Base-by-base conservation (phyloP, 768 basidiomycete genomes). In the Paxillus involutus region DNA sequence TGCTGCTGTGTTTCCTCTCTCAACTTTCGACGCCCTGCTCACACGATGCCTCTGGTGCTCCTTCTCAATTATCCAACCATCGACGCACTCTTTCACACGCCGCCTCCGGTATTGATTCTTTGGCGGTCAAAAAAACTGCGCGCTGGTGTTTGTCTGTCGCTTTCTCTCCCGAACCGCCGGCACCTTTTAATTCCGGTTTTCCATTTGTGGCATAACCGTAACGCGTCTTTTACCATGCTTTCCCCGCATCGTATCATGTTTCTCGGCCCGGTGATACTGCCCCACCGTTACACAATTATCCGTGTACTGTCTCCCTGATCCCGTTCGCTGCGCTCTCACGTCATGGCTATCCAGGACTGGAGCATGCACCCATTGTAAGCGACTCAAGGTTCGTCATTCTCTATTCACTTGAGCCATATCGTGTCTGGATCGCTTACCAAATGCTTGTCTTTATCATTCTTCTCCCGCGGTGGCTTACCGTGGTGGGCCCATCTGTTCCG, bases 331-430 rank as follows among this genome's bases (percentile, higher is more conserved):
- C 30, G 9, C 29, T 60, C 42, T 39, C n/a, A 50, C 39, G 51
- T 48, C 33, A 55, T 43, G 47, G 41, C 26, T 36, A 29, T 59
- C 41, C 68, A 92, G 89, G 41, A 84, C 86, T 58, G 89, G 91
- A 53, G 91, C 91, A 41, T 93, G 91, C 70, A 87, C 81, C 3
- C 84, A 92, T 64, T 93, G 91, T 80, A 93, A 91, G 71, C 88
- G 85, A 65, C 83, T 92, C 63, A 93, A 93, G 86, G 89, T 87
- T 71, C 53, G 83, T 73, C 32, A 53, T 45, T 49, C 17, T 47
- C 6, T 5, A n/a, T 37, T 26, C 30, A 11, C 57, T 60, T 43
- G 51, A 39, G 45, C 16, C 29, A 35, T 35, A 2, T 14, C 57
- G 21, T 13, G 41, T 21, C 43, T 44, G 11, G 49, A 21, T 63